These are phyloP conservation scores for Ramularia endophylla DNA, from an alignment of 2,329 filamentous ascomycete species.

Conservation along the genomic window DNA sequence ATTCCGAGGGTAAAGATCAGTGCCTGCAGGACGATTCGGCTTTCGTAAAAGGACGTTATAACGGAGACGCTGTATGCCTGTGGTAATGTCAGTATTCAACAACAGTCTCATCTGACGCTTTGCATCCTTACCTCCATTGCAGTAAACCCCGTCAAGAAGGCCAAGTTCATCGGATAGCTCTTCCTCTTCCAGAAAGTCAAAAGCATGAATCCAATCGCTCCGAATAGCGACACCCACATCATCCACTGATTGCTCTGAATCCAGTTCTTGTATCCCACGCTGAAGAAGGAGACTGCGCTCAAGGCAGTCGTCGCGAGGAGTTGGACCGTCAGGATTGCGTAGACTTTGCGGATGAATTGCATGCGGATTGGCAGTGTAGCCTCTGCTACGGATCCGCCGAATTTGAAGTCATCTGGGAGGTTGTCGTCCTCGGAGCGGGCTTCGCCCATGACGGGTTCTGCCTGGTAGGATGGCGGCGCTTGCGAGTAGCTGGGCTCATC, in stretches of 20 bases:
- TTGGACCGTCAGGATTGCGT: slow-evolving; percentile 94
- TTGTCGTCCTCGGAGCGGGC: slow-evolving; percentile 82
- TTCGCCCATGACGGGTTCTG: slow-evolving; percentile 53
- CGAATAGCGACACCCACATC: slow-evolving; percentile 81
- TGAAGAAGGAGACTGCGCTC: slow-evolving; percentile 82
- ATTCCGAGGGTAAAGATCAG: slow-evolving; percentile 72
- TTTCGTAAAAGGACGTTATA: slow-evolving; percentile 84
- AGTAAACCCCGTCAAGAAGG: slow-evolving; percentile 89
- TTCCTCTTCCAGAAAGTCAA: slow-evolving; percentile 82
- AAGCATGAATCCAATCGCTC: slow-evolving; percentile 75
- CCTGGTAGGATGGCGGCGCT: slow-evolving; percentile 75
- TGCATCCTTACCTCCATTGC: slow-evolving; percentile 57
- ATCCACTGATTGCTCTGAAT: slow-evolving; percentile 78
- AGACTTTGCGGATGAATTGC: slow-evolving; percentile 78
- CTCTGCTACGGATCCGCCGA: slow-evolving; percentile 87
- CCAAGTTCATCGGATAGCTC: slow-evolving; percentile 68
- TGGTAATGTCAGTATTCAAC: slow-evolving; percentile 1
- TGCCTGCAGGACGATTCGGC: slow-evolving; percentile 79
- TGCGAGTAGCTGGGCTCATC: slow-evolving; percentile 73
- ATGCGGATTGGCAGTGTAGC: slow-evolving; percentile 85
- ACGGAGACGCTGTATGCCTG: slow-evolving; percentile 83
- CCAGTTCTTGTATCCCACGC: slow-evolving; percentile 70
- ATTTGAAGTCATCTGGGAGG: slow-evolving; percentile 97
- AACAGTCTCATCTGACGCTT: background rate
- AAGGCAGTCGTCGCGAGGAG: slow-evolving; percentile 77